Evolutionary conservation across 768 basidiomycete species (phyloP).

Genomic region (Boletellus ananiceps): DNA sequence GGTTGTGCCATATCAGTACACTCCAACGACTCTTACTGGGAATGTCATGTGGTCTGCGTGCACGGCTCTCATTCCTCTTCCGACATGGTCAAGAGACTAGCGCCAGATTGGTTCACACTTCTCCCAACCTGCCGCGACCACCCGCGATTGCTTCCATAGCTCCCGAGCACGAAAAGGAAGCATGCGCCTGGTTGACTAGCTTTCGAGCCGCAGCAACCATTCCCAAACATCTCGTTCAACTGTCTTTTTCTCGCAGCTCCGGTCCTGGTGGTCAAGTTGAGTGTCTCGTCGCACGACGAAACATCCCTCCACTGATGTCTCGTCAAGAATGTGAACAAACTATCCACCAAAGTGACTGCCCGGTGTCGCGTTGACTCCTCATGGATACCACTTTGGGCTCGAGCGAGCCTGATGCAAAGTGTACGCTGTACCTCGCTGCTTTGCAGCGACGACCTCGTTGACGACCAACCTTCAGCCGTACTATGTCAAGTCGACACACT

Average conservation of each 20-base stretch:
- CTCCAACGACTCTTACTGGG: no score
- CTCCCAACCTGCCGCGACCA: conserved; percentile 41
- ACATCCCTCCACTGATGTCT: not conserved
- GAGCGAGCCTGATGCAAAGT: conserved; percentile 40
- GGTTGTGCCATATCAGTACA: not conserved
- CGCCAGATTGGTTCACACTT: conserved; percentile 14
- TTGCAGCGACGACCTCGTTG: not conserved
- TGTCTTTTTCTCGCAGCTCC: conserved; percentile 73
- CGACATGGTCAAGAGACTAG: not conserved
- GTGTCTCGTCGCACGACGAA: conserved; percentile 3
- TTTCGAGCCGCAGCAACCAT: conserved; percentile 43
- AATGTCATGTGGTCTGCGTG: not conserved
- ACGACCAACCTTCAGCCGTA: conserved; percentile 41
- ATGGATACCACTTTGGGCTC: conserved; percentile 74
- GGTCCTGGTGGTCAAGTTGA: conserved; percentile 81
- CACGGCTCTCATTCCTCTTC: not conserved
- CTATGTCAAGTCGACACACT: conserved; percentile 64
- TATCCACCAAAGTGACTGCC: conserved; percentile 77
- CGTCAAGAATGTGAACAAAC: conserved; percentile 80
- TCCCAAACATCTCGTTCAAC: conserved; percentile 50
- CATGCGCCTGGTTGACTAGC: conserved; percentile 49
- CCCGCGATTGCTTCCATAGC: conserved; percentile 37
- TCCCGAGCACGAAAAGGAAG: conserved; percentile 42
- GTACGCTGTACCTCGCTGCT: conserved; percentile 35
- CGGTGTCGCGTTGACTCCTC: conserved; percentile 51